Evolutionary conservation across 2,329 filamentous ascomycete genomes (phyloP), one percentile per base, ranked within the genome.

Genomic region (Graphilbum fragrans): DNA sequence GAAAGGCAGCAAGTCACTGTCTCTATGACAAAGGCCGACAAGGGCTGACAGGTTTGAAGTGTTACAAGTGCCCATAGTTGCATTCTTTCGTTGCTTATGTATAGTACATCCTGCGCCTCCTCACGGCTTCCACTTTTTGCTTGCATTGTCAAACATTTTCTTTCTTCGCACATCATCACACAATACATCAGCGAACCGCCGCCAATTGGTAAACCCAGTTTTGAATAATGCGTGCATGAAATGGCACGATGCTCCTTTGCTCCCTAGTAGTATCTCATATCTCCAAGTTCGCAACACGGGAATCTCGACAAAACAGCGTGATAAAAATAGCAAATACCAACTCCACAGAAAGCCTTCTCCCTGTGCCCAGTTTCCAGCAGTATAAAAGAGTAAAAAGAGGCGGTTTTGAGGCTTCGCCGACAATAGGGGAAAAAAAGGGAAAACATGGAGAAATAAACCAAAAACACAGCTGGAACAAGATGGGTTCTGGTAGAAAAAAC

Each of bases 341-440:
- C 46, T 50, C 48, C 48, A 20, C 44, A 41, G 29, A 37, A 48
- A 44, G 39, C 41, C 39, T 40, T 27, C 38, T 41, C 34, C 39
- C 25, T 37, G n/a, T 42, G 39, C 31, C 42, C 41, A 43, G 42
- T 43, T 41, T 43, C 41, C 38, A 21, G 18, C 41, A 33, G 33
- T 32, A 32, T 27, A 31, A 40, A 45, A 41, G 37, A 43, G 16
- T 23, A 41, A 37, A 41, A 37, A 21, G 16, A 41, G 17, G 27
- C 22, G 35, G 33, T 17, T 36, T n/a, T 29, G 32, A 37, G 38
- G 33, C 18, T 25, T 23, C 20, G 17, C 17, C 19, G 18, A 27
- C 32, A 19, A 40, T 19, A 29, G 41, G 40, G 31, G 10, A 37
- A 37, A 8, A 23, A 27, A 25, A 35, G 21, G n/a, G 10, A 29